A percentile compares a stretch with the other conserved stretches of the same genome.
phyloP scores from a whole-genome alignment of 2,329 filamentous ascomycete species.

The Ophiostoma ips region DNA sequence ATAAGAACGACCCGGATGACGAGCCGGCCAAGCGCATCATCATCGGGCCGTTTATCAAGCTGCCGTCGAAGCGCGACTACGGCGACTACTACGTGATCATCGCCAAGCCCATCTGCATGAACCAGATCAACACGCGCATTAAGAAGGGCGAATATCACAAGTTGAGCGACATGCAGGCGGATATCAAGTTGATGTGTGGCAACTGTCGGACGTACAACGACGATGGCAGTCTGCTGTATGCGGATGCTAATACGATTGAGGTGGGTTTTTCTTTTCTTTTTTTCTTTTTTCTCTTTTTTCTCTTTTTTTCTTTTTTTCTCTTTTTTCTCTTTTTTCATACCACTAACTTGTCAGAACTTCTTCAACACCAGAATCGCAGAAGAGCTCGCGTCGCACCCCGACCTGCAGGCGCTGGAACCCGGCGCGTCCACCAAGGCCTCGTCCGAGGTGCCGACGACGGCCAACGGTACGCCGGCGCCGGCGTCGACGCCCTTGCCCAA shows the following conservation, averaged over 20 bases:
- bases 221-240: conserved; percentile 80
- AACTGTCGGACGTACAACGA: conserved; percentile 97
- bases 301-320: conserved; percentile 9
- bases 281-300: neutral
- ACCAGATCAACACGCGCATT: conserved; percentile 86
- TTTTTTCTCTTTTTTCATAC: neutral
- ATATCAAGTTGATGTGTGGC: conserved; percentile 70
- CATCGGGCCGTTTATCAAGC: conserved; percentile 85
- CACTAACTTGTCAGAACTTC: conserved; percentile 31
- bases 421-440: conserved; percentile 21
- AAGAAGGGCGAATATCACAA: conserved; percentile 87
- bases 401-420: conserved; percentile 17
- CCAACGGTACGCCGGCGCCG: conserved; percentile 16
- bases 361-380: conserved; percentile 39
- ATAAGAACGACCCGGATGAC: conserved; percentile 36
- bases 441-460: conserved; percentile 27
- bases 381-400: conserved; percentile 14
- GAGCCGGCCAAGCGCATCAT: conserved; percentile 58
- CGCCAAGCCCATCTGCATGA: conserved; percentile 86
- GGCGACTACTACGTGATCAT: conserved; percentile 95
- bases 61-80: conserved; percentile 79
- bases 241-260: conserved; percentile 87
- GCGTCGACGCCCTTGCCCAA: conserved; percentile 11
- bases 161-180: conserved; percentile 65
- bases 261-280: conserved; percentile 38